Conservation (phyloP, 305 asterid genomes). For the Solanum hybrid region DNA sequence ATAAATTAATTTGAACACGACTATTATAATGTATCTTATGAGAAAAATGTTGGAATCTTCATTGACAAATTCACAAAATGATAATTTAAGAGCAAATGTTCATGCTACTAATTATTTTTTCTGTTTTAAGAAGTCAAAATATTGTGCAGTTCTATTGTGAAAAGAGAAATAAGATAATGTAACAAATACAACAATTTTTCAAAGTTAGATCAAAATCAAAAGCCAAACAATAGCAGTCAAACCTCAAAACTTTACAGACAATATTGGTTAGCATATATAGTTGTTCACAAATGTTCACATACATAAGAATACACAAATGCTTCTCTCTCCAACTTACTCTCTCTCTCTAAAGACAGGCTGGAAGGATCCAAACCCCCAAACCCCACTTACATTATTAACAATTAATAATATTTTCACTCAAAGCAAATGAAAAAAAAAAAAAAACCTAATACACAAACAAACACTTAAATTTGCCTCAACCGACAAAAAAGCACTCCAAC, state of each 20-base stretch:
- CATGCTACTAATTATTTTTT: background rate
- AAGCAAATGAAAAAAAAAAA: background rate
- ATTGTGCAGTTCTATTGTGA: background rate
- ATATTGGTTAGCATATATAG: conserved; percentile 19
- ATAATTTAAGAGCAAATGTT: background rate
- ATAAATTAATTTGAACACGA: background rate
- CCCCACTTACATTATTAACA: conserved; percentile 48
- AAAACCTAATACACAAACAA: background rate
- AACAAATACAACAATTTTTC: background rate
- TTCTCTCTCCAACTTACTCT: background rate
- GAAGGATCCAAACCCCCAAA: conserved; percentile 34
- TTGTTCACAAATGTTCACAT: conserved; percentile 32
- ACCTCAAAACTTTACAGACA: conserved; percentile 28
- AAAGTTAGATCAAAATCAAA: conserved; percentile 19
- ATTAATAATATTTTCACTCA: conserved; percentile 28
- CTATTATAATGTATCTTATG: background rate
- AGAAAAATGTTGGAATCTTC: background rate
- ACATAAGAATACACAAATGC: conserved; percentile 13
- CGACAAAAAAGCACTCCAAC: background rate
- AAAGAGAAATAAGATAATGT: background rate
- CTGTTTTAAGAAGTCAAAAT: background rate
- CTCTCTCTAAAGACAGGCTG: conserved; percentile 49
- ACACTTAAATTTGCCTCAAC: background rate
- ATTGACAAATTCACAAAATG: background rate
- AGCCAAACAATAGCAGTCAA: conserved; percentile 42